phyloP scores from a whole-genome alignment of 2,329 filamentous ascomycete species.

The Blumeria graminis region DNA sequence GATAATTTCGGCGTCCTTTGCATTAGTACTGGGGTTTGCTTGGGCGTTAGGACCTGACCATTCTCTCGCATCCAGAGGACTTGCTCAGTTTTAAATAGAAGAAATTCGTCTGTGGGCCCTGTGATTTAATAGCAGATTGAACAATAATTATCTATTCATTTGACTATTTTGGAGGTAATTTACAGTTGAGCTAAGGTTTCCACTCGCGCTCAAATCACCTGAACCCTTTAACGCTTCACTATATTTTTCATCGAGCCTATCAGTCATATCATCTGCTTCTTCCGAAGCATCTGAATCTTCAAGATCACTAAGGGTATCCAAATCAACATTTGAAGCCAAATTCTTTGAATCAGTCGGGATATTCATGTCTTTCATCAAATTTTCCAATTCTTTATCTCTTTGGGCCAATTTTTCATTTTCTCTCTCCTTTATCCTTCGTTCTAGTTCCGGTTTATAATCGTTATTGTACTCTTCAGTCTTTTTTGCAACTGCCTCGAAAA shows the following conservation, averaged over 20 bases:
- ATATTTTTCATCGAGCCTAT: conserved; percentile 53
- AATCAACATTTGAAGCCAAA: conserved; percentile 14
- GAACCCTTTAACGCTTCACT: conserved; percentile 43
- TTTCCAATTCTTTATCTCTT: conserved; percentile 62
- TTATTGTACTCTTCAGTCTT: conserved; percentile 73
- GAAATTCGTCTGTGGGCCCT: too few relatives aligned
- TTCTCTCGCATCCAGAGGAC: too few relatives aligned
- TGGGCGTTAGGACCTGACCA: too few relatives aligned
- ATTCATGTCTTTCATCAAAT: conserved; percentile 85
- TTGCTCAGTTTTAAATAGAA: too few relatives aligned
- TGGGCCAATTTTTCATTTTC: conserved; percentile 48
- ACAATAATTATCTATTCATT: conserved; percentile 10
- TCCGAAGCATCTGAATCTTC: conserved; percentile 27
- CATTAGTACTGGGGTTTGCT: too few relatives aligned
- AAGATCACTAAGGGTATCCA: conserved; percentile 15
- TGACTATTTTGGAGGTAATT: conserved; percentile 15
- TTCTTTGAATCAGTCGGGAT: conserved; percentile 20
- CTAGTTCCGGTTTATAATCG: conserved; percentile 82
- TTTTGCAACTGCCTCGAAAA: conserved; percentile 68
- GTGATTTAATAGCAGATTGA: too few relatives aligned
- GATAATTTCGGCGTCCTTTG: too few relatives aligned
- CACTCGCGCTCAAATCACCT: conserved; percentile 13
- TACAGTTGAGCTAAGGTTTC: conserved; percentile 14
- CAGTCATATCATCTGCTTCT: conserved; percentile 23
- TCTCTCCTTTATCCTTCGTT: conserved; percentile 49